Conservation (phyloP, 768 basidiomycete species). For the Panus rudis region DNA sequence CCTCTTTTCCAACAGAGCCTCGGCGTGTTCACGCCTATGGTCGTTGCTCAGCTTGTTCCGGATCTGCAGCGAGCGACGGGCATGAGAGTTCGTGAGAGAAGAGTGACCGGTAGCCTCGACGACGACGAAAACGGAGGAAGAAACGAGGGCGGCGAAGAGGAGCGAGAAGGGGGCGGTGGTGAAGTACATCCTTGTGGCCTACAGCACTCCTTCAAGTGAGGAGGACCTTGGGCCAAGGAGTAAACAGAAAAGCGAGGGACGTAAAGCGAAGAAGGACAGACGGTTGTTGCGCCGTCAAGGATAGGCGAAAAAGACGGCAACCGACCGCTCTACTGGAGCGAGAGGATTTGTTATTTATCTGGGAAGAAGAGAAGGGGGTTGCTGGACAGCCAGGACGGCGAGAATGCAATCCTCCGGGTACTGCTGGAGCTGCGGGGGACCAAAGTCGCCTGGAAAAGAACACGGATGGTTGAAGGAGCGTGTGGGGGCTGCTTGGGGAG, state of each 20-base stretch:
- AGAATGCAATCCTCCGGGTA: too few species aligned
- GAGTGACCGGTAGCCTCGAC: conserved; percentile 33
- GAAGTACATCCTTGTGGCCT: not conserved
- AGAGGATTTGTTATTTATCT: conserved; percentile 13
- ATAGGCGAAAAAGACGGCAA: too few species aligned
- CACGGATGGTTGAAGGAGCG: conserved; percentile 40
- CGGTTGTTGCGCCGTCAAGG: conserved; percentile 22
- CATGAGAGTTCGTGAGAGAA: conserved; percentile 29
- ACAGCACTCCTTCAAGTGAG: too few species aligned
- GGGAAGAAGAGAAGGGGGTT: conserved; percentile 11
- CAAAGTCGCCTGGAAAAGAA: conserved; percentile 20
- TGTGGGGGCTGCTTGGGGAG: conserved; percentile 26
- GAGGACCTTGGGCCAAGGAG: conserved; percentile 6
- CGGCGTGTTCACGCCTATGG: conserved; percentile 5
- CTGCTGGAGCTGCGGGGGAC: too few species aligned
- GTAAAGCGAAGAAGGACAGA: conserved; percentile 16
- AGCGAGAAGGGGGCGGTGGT: conserved; percentile 19
- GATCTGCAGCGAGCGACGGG: conserved; percentile 24
- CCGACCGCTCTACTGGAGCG: not conserved
- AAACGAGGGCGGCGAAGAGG: conserved; percentile 17
- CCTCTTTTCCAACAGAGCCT: not conserved
- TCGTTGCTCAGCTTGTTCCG: conserved; percentile 17
- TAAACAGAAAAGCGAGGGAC: conserved; percentile 9
- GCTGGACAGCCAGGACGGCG: conserved; percentile 26
- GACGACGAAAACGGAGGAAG: conserved; percentile 17